Evolutionary conservation across 176 grass and related monocot species (phyloP).

Genomic region (Coix lacrymajobi): DNA sequence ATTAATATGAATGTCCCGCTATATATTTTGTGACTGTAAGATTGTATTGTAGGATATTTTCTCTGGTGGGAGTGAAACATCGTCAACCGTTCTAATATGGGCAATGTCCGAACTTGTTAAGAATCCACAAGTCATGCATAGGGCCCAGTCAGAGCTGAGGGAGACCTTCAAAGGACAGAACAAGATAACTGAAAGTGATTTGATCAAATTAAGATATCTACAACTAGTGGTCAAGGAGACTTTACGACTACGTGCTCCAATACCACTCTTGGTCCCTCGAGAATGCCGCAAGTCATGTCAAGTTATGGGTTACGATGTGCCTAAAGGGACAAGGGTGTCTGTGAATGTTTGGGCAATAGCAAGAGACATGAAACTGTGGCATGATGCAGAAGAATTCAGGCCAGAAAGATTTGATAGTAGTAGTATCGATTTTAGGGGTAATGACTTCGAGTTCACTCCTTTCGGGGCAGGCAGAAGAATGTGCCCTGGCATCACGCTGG

Average conservation of each 20-base stretch:
- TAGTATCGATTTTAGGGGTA: background rate
- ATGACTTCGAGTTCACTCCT: background rate
- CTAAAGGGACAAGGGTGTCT: conserved; percentile 13
- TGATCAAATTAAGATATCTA: background rate
- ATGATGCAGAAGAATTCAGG: background rate
- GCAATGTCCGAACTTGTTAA: conserved; percentile 27
- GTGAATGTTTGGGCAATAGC: conserved; percentile 34
- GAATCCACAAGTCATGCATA: conserved; percentile 18
- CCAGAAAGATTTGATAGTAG: background rate
- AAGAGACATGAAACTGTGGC: background rate
- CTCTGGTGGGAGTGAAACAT: conserved; percentile 13
- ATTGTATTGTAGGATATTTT: conserved; percentile 22
- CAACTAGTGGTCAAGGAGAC: too few relatives aligned
- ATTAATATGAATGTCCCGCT: too few relatives aligned
- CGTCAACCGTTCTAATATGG: conserved; percentile 22
- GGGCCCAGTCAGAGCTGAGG: conserved; percentile 21
- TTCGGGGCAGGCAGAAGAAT: background rate
- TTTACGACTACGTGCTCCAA: conserved; percentile 17
- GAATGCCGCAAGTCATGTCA: conserved; percentile 3
- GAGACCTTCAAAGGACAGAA: background rate
- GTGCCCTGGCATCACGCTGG: background rate
- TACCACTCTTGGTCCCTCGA: conserved; percentile 11
- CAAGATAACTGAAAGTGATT: background rate
- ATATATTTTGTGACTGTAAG: background rate
- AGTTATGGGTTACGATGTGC: conserved; percentile 29